Conservation (phyloP, 2,329 filamentous ascomycete genomes). For the Ophiosphaerella narmari region DNA sequence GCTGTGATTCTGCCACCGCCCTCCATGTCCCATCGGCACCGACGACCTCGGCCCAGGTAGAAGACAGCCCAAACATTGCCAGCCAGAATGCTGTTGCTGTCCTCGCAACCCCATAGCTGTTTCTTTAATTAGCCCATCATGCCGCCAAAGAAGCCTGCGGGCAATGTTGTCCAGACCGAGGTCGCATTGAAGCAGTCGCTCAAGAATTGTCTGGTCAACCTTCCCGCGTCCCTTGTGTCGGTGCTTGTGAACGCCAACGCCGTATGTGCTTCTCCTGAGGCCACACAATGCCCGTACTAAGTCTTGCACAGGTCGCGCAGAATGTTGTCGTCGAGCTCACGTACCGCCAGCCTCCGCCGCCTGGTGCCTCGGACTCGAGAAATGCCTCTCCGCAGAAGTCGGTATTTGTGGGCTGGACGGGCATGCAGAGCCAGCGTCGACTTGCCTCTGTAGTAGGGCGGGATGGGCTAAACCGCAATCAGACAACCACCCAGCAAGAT, state of each 20-base stretch:
- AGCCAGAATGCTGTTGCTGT: slow-evolving; percentile 1
- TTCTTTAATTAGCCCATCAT: slow-evolving; percentile 23
- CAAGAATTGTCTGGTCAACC: slow-evolving; percentile 93
- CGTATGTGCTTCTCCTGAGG: slow-evolving; percentile 57
- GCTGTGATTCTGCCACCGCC: slow-evolving; percentile 30
- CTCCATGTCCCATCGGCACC: slow-evolving; percentile 14
- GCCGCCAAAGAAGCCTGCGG: slow-evolving; percentile 51
- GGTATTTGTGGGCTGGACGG: slow-evolving; percentile 93
- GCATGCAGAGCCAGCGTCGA: slow-evolving; percentile 91
- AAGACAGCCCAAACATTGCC: slow-evolving; percentile 10
- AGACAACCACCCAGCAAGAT: slow-evolving; percentile 72
- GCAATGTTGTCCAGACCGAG: slow-evolving; percentile 71
- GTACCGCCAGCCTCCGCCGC: slow-evolving; percentile 66
- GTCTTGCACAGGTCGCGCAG: slow-evolving; percentile 74
- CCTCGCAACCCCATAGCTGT: neutral
- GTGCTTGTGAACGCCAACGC: slow-evolving; percentile 88
- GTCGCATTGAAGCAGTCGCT: slow-evolving; percentile 78
- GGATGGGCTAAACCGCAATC: slow-evolving; percentile 70
- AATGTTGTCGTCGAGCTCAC: slow-evolving; percentile 94
- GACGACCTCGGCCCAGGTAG: slow-evolving; percentile 37
- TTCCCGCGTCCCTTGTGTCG: slow-evolving; percentile 82
- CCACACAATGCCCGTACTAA: slow-evolving; percentile 7
- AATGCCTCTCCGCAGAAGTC: slow-evolving; percentile 62
- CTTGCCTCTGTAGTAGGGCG: slow-evolving; percentile 73
- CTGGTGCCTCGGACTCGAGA: slow-evolving; percentile 45